phyloP scores from a whole-genome alignment of 2,329 filamentous ascomycete genomes.

The Scedosporium boydii region DNA sequence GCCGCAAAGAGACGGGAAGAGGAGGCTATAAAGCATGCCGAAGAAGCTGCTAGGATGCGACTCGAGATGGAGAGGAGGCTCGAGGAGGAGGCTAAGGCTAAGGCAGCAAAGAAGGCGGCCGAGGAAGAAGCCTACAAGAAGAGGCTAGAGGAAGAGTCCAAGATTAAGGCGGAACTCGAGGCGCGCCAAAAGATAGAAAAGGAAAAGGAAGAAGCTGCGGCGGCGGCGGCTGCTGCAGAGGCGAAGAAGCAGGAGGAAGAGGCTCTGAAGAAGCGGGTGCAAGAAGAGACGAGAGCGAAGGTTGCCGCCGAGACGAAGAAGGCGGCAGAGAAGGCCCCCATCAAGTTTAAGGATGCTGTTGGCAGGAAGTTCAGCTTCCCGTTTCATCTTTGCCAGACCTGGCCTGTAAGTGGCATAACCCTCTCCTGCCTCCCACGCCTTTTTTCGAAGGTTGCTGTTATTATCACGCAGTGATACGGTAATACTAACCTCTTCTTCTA shows the following conservation, averaged over 20 bases:
- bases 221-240: conserved; percentile 25
- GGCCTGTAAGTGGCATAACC: conserved; percentile 52
- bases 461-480: background rate
- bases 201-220: conserved; percentile 25
- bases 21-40: conserved; percentile 31
- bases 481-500: conserved; percentile 22
- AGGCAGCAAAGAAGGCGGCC: conserved; percentile 13
- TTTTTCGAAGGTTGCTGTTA: background rate
- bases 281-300: conserved; percentile 44
- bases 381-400: conserved; percentile 74
- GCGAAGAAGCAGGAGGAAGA: conserved; percentile 42
- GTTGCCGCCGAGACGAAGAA: conserved; percentile 38
- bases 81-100: conserved; percentile 22
- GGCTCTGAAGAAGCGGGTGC: conserved; percentile 43
- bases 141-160: conserved; percentile 14
- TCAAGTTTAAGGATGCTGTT: conserved; percentile 86
- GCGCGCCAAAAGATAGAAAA: conserved; percentile 25
- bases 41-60: conserved; percentile 26
- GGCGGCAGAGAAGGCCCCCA: conserved; percentile 57
- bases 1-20: conserved; percentile 29
- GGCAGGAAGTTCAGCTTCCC: conserved; percentile 90
- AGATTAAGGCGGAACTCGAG: conserved; percentile 29
- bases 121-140: conserved; percentile 15
- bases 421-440: no score
- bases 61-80: conserved; percentile 2